A percentile compares a stretch with the other conserved stretches of the same genome.
Conservation (phyloP, 495 filamentous ascomycete species). For the Trichocladium antarcticum region DNA sequence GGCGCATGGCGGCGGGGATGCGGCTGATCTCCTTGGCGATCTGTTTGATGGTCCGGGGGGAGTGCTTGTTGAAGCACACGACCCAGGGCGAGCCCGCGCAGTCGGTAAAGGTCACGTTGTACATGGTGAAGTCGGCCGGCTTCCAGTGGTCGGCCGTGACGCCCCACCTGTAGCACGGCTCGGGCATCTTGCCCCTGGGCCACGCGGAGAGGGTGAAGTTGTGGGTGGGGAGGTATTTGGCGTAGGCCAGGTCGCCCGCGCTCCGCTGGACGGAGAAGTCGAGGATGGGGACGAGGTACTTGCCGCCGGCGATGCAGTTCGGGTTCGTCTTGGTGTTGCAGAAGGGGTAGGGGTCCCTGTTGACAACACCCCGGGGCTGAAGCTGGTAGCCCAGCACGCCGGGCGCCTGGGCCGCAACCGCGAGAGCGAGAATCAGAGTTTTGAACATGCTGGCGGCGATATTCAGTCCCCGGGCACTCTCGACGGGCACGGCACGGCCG, state of each 20-base stretch:
- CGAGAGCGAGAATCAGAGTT: not conserved
- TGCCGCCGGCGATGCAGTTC: slow-evolving; percentile 11
- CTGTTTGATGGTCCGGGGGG: slow-evolving; percentile 3
- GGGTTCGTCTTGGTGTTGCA: slow-evolving; percentile 1
- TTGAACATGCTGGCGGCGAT: too few species aligned
- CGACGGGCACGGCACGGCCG: too few species aligned
- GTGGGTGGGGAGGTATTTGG: slow-evolving; percentile 5
- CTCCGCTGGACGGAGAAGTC: slow-evolving; percentile 5
- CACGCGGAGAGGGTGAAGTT: slow-evolving; percentile 8
- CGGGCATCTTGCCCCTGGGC: slow-evolving; percentile 11
- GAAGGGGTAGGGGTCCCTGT: slow-evolving; percentile 11
- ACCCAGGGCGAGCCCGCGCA: slow-evolving; percentile 6
- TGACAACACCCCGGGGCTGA: not conserved
- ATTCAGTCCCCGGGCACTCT: too few species aligned
- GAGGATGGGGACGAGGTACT: slow-evolving; percentile 9
- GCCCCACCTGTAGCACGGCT: slow-evolving; percentile 13
- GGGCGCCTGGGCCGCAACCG: not conserved
- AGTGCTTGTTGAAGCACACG: slow-evolving; percentile 1
- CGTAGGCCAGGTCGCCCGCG: slow-evolving; percentile 4
- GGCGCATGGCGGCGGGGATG: slow-evolving; percentile 2
- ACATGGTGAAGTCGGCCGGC: slow-evolving; percentile 7
- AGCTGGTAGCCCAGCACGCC: slow-evolving; percentile 1
- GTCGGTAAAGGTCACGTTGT: slow-evolving; percentile 16
- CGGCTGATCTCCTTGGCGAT: slow-evolving; percentile 7
- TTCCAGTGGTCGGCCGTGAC: slow-evolving; percentile 7